phyloP scores from a whole-genome alignment of 2,329 filamentous ascomycete genomes.

The Colletotrichum incanum region DNA sequence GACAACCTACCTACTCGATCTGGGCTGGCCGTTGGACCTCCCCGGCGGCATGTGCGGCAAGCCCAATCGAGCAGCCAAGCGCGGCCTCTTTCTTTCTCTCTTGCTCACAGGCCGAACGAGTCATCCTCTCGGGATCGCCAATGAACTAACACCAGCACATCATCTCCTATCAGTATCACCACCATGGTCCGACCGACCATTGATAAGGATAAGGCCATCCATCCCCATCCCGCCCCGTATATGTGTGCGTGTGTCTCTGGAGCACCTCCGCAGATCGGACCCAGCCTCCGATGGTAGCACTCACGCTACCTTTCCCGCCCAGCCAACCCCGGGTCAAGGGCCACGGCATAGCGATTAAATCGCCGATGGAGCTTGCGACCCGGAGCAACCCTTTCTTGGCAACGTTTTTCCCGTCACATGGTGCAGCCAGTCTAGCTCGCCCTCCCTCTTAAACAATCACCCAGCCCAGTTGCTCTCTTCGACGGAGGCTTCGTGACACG shows the following conservation, averaged over 20 bases:
- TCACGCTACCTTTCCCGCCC: background rate
- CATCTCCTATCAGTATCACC: constrained; percentile 11
- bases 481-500: background rate
- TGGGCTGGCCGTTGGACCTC: background rate
- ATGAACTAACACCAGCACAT: constrained; percentile 19
- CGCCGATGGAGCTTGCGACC: constrained; percentile 13
- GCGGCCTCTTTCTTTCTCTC: background rate
- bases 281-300: background rate
- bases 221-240: background rate
- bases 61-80: constrained; percentile 5
- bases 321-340: background rate
- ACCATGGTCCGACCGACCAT: background rate
- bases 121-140: constrained; percentile 16
- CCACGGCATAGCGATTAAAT: constrained; percentile 5
- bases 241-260: background rate
- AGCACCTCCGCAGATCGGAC: constrained; percentile 18
- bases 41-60: constrained; percentile 16
- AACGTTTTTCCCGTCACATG: constrained; percentile 23
- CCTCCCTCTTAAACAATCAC: background rate
- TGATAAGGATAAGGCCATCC: constrained; percentile 5
- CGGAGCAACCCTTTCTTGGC: constrained; percentile 11
- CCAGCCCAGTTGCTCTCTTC: background rate
- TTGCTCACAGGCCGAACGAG: constrained; percentile 1
- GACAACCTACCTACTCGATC: background rate
- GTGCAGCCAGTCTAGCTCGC: background rate